These are phyloP conservation scores for Lecanosticta acicola DNA, from an alignment of 2,329 filamentous ascomycete species.

Conservation along the genomic window DNA sequence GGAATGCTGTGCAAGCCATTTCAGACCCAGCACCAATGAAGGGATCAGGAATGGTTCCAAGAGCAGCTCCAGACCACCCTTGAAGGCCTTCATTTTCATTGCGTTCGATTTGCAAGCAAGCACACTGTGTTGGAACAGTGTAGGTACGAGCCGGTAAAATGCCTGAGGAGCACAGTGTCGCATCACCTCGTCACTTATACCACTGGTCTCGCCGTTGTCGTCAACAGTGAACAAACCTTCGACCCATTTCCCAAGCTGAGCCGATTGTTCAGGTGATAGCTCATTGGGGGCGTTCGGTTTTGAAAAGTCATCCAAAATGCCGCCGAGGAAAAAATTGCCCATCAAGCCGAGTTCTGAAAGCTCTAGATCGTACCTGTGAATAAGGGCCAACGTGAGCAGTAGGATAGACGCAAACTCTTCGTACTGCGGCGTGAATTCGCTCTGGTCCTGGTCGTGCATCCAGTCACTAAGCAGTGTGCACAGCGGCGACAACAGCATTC, in stretches of 20 bases:
- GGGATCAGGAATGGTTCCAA: slow-evolving; percentile 77
- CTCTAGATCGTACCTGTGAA: slow-evolving; percentile 67
- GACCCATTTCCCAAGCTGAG: slow-evolving; percentile 68
- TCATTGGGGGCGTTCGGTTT: slow-evolving; percentile 54
- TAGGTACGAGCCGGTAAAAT: slow-evolving; percentile 73
- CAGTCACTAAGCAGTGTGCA: slow-evolving; percentile 72
- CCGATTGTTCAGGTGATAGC: slow-evolving; percentile 59
- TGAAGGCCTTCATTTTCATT: slow-evolving; percentile 64
- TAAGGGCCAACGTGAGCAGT: slow-evolving; percentile 65
- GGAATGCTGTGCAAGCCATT: slow-evolving; percentile 65
- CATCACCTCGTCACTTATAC: slow-evolving; percentile 74
- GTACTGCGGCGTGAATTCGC: slow-evolving; percentile 77
- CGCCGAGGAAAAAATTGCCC: slow-evolving; percentile 62
- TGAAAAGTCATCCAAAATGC: slow-evolving; percentile 57
- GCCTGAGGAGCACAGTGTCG: slow-evolving; percentile 75
- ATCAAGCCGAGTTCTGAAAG: slow-evolving; percentile 58
- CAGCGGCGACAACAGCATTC: slow-evolving; percentile 64
- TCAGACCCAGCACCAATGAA: slow-evolving; percentile 66
- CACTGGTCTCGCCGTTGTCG: slow-evolving; percentile 48
- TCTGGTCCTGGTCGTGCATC: slow-evolving; percentile 76
- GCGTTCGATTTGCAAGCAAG: slow-evolving; percentile 61
- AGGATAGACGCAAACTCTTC: slow-evolving; percentile 78
- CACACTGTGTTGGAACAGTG: slow-evolving; percentile 69
- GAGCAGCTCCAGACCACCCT: slow-evolving; percentile 71
- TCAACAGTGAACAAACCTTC: slow-evolving; percentile 71